phyloP scores from a whole-genome alignment of 352 stramenopile species.

The Elongisporangium undulatum region DNA sequence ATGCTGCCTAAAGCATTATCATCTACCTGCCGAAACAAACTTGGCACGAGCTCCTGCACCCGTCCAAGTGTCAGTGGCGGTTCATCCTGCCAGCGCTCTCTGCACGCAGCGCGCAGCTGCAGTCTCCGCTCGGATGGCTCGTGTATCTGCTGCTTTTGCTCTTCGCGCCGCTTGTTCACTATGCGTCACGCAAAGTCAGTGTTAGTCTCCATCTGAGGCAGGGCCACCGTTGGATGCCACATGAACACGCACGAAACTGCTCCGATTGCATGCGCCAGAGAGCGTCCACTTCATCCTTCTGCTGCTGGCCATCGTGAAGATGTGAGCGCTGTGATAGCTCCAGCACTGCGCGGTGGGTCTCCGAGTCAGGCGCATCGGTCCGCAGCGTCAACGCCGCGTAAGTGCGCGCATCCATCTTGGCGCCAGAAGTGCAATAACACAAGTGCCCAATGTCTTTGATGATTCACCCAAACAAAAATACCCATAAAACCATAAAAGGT shows the following conservation, averaged over 20 bases:
- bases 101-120: slow-evolving; percentile 31
- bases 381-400: not conserved
- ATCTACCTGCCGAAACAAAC: slow-evolving; percentile 37
- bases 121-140: slow-evolving; percentile 27
- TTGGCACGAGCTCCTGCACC: slow-evolving; percentile 33
- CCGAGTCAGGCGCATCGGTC: not conserved
- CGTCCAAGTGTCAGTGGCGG: slow-evolving; percentile 22
- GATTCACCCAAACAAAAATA: not conserved
- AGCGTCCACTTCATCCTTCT: slow-evolving; percentile 8
- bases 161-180: slow-evolving; percentile 28
- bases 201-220: not conserved
- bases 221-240: not conserved
- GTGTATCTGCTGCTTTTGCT: slow-evolving; percentile 6
- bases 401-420: not conserved
- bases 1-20: not conserved
- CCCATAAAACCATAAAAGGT: not conserved
- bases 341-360: not conserved
- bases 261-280: slow-evolving; percentile 41
- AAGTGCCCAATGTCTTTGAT: not conserved
- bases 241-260: slow-evolving; percentile 30
- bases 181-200: not conserved
- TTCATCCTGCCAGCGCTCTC: slow-evolving; percentile 23
- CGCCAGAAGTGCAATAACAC: not conserved
- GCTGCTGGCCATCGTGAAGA: not conserved
- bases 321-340: not conserved